These are phyloP conservation scores for Tremellales sp. DNA, from an alignment of 1,284 basidiomycete genomes.

Conservation along the genomic window DNA sequence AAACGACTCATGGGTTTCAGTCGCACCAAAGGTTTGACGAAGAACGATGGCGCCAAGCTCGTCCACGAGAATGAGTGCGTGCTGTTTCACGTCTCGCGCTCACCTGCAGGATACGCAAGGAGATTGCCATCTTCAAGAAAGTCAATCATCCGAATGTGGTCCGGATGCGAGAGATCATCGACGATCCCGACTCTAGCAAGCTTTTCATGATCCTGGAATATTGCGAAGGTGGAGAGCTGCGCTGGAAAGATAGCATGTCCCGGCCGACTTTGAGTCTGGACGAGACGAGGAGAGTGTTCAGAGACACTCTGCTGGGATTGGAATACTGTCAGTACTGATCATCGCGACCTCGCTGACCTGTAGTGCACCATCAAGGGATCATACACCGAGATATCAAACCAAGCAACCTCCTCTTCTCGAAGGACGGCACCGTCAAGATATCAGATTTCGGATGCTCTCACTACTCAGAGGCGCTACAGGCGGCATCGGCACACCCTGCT, in stretches of 20 bases:
- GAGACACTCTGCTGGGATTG: conserved; percentile 88
- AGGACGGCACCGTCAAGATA: conserved; percentile 87
- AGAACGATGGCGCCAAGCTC: conserved; percentile 53
- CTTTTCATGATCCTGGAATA: conserved; percentile 98
- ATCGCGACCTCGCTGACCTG: conserved; percentile 1
- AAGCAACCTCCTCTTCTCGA: conserved; percentile 88
- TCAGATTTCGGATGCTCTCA: conserved; percentile 98
- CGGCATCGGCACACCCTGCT: conserved; percentile 53
- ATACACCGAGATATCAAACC: conserved; percentile 99
- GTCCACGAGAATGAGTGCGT: conserved; percentile 48
- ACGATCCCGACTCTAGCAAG: conserved; percentile 82
- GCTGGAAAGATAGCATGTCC: conserved; percentile 68
- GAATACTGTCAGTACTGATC: conserved; percentile 70
- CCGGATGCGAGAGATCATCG: conserved; percentile 87
- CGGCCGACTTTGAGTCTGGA: conserved; percentile 71
- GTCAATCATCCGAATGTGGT: conserved; percentile 89
- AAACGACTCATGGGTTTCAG: conserved; percentile 56
- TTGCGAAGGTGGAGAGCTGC: conserved; percentile 88
- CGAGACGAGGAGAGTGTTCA: conserved; percentile 78
- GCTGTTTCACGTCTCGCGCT: conserved; percentile 21
- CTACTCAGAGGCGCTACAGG: conserved; percentile 78
- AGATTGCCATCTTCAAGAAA: conserved; percentile 99
- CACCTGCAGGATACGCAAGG: conserved; percentile 61
- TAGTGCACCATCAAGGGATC: conserved; percentile 94
- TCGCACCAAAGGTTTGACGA: conserved; percentile 19